A percentile compares a stretch with the other conserved stretches of the same genome.
phyloP scores from a whole-genome alignment of 192 early-diverging fungal genomes.

The Martensiomyces pterosporus region DNA sequence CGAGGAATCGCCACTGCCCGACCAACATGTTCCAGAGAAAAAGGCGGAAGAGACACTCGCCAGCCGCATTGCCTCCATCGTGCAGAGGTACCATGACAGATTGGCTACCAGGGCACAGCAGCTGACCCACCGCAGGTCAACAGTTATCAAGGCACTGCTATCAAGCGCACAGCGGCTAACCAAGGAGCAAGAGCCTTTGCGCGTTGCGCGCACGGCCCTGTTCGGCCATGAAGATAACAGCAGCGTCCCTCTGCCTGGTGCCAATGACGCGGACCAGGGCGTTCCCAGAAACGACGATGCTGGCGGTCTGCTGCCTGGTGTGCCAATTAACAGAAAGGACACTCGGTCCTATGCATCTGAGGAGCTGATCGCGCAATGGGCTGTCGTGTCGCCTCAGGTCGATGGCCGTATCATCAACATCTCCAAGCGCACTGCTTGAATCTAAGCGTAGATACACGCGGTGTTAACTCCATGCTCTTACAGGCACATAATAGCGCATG shows the following conservation, averaged over 20 bases:
- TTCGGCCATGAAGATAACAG: constrained; percentile 39
- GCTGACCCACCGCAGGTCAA: constrained; percentile 8
- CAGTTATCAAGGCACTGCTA: constrained; percentile 16
- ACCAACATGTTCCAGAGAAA: background rate
- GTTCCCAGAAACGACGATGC: constrained; percentile 33
- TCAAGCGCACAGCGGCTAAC: constrained; percentile 27
- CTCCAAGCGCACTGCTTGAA: background rate
- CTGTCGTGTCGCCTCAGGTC: constrained; percentile 51
- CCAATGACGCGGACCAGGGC: constrained; percentile 9
- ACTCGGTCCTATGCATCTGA: constrained; percentile 24
- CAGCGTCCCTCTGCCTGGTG: constrained; percentile 7
- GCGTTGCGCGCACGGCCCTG: constrained; percentile 30
- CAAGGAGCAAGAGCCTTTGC: constrained; percentile 24
- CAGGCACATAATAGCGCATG: no score
- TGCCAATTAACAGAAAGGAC: constrained; percentile 35
- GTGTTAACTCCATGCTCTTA: no score
- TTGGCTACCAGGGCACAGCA: constrained; percentile 15
- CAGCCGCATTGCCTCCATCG: constrained; percentile 15
- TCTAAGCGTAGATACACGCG: no score
- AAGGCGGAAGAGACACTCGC: constrained; percentile 1
- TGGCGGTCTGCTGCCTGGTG: constrained; percentile 25
- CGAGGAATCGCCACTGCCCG: no score
- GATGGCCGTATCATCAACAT: constrained; percentile 53
- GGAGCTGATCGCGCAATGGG: constrained; percentile 53
- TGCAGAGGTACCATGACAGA: constrained; percentile 18